Evolutionary conservation across 1,284 basidiomycete species (phyloP).

Genomic region (Ceratobasidium sp.): DNA sequence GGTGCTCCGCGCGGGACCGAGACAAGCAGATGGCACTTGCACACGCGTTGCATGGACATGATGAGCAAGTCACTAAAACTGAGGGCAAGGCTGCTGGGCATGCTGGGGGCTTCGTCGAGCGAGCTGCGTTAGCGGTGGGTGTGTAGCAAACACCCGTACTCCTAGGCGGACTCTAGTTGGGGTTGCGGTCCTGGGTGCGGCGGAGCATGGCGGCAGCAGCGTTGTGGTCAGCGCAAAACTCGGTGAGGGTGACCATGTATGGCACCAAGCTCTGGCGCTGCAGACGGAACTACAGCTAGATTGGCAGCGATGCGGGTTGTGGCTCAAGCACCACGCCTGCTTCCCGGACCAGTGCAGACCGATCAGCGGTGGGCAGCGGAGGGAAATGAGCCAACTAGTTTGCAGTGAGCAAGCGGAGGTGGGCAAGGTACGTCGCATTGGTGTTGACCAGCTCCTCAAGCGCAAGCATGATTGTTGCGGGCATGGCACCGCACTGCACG

Average conservation of each 20-base stretch:
- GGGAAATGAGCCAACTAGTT: slow-evolving; percentile 26
- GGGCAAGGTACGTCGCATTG: slow-evolving; percentile 83
- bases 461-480: slow-evolving; percentile 63
- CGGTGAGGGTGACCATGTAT: slow-evolving; percentile 50
- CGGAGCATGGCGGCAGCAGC: slow-evolving; percentile 41
- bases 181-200: slow-evolving; percentile 29
- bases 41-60: slow-evolving; percentile 91
- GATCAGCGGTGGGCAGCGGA: slow-evolving; percentile 57
- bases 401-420: slow-evolving; percentile 80
- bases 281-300: slow-evolving; percentile 28
- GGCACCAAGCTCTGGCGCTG: slow-evolving; percentile 50
- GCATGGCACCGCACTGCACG: too few species aligned
- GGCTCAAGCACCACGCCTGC: slow-evolving; percentile 53
- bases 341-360: slow-evolving; percentile 57
- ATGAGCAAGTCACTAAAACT: slow-evolving; percentile 87
- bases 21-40: slow-evolving; percentile 91
- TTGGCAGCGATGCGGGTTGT: slow-evolving; percentile 53
- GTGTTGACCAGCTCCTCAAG: slow-evolving; percentile 86
- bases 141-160: not conserved
- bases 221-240: slow-evolving; percentile 22
- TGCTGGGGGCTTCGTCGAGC: slow-evolving; percentile 10
- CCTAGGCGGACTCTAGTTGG: slow-evolving; percentile 24
- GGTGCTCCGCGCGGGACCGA: slow-evolving; percentile 72
- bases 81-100: slow-evolving; percentile 59
- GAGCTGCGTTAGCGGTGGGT: slow-evolving; percentile 9